A percentile compares a stretch with the other conserved stretches of the same genome.
These are phyloP conservation scores for Mangifera indica DNA, from an alignment of 345 rosid genomes.

Conservation along the genomic window DNA sequence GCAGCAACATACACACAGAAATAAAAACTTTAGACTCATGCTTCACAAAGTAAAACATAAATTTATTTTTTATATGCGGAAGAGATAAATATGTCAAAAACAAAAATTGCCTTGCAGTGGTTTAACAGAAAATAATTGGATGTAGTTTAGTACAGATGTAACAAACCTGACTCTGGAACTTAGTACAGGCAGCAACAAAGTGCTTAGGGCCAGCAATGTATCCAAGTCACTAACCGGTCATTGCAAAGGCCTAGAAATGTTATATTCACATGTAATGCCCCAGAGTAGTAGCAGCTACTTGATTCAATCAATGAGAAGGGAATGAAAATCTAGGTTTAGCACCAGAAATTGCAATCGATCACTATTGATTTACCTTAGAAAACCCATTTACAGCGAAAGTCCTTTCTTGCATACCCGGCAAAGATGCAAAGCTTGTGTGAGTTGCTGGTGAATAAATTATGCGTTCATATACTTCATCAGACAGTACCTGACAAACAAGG, in stretches of 20 bases:
- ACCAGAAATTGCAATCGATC: not conserved
- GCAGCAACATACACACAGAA: not conserved
- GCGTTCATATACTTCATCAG: constrained; percentile 98
- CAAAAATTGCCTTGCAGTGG: not conserved
- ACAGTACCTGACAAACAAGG: constrained; percentile 54
- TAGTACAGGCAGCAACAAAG: constrained; percentile 89
- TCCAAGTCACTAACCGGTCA: constrained; percentile 99
- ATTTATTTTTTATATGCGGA: not conserved
- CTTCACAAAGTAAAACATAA: not conserved
- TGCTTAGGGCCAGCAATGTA: constrained; percentile 92
- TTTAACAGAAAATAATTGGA: not conserved
- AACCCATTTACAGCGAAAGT: constrained; percentile 93
- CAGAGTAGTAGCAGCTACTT: not conserved
- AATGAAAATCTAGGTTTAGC: not conserved
- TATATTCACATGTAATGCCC: constrained; percentile 16
- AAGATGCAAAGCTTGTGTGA: constrained; percentile 95
- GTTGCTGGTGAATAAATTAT: constrained; percentile 89
- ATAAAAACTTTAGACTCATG: constrained; percentile 13
- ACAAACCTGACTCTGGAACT: constrained; percentile 97
- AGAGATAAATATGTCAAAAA: not conserved
- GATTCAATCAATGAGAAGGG: not conserved
- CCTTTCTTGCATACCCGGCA: constrained; percentile 93
- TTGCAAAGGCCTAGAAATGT: constrained; percentile 85
- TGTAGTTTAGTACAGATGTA: not conserved
- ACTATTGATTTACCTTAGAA: constrained; percentile 65